Evolutionary conservation across 2,329 filamentous ascomycete genomes (phyloP), one percentile per base, ranked within the genome.

Genomic region (Ophiostoma novo-ulmi): DNA sequence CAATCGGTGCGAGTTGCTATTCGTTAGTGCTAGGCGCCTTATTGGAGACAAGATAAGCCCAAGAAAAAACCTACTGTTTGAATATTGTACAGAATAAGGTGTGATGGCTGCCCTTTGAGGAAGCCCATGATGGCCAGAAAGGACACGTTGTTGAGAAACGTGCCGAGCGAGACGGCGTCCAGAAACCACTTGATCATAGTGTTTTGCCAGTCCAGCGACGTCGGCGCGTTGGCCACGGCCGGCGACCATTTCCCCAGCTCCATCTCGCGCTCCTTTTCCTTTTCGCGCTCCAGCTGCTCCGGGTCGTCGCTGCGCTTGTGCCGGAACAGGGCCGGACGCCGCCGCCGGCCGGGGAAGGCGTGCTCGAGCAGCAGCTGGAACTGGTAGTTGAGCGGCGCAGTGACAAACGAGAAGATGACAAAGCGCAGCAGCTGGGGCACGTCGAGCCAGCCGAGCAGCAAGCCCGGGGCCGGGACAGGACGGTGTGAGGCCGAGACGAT

Each of bases 281-380:
- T 22, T 11, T 66, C 36, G n/a, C 38, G 64, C 64, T n/a, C 36
- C 38, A 35, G 55, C 31, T 58, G 48, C 52, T 39, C 44, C 1
- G 67, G 67, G 31, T 61, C 52, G 48, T 69, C 48, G 31, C 67
- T 58, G 20, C 48, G 44, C n/a, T 66, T 66, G 64, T 41, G 64
- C 8, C 31, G 44, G 44, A 61, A 61, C 35, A 41, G n/a, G 5
- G 67, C 26, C 26, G 26, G 44, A 5, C 31, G 55, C 38, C 44
- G 58, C 13, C 75, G 77, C 73, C 82, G 81, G 0, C 83, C 84
- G 0, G 86, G 85, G 70, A 87, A 86, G 11, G 77, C 80, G 31
- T 80, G 79, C 77, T 88, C 85, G 39, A 88, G 81, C 39, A 81
- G 81, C 70, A 84, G 81, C 74, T 88, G 85, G 86, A 86, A 88